A percentile compares a stretch with the other conserved stretches of the same genome.
Conservation (phyloP, 2,329 filamentous ascomycete species). For the Pseudopyricularia javanii region DNA sequence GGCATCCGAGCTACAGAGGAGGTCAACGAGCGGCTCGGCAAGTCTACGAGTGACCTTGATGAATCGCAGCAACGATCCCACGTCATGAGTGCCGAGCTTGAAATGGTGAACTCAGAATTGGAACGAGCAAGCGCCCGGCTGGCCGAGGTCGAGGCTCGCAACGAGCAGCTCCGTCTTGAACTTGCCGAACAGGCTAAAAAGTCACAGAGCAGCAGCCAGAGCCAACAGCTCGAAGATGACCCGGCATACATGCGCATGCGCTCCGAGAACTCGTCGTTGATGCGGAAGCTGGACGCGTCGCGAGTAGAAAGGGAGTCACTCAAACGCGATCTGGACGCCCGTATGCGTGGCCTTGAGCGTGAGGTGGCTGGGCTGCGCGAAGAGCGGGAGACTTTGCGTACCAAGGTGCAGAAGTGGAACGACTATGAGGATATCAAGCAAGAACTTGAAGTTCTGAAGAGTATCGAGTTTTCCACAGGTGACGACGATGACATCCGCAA, state of each 20-base stretch:
- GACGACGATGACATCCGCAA: constrained; percentile 59
- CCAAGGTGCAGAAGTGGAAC: constrained; percentile 75
- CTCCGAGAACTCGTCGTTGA: constrained; percentile 84
- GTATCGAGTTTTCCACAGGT: constrained; percentile 90
- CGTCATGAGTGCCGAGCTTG: constrained; percentile 79
- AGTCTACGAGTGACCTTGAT: constrained; percentile 39
- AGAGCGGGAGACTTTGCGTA: constrained; percentile 68
- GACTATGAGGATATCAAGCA: constrained; percentile 97
- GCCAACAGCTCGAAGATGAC: constrained; percentile 72
- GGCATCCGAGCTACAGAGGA: constrained; percentile 97
- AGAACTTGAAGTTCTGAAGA: constrained; percentile 92
- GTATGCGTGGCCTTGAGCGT: constrained; percentile 66
- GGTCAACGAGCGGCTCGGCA: constrained; percentile 79
- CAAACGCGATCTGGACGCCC: constrained; percentile 63
- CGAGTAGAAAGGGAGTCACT: constrained; percentile 75
- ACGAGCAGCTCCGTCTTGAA: constrained; percentile 84
- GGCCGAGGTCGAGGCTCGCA: constrained; percentile 84
- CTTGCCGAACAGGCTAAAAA: constrained; percentile 73
- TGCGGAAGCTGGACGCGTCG: constrained; percentile 75
- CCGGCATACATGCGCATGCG: constrained; percentile 77
- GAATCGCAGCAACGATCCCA: constrained; percentile 43
- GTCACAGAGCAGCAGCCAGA: constrained; percentile 10
- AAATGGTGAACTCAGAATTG: constrained; percentile 83
- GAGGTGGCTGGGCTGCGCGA: constrained; percentile 62
- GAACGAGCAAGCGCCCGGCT: constrained; percentile 79